A percentile compares a stretch with the other conserved stretches of the same genome.
phyloP scores from a whole-genome alignment of 2,329 filamentous ascomycete genomes.

The Colletotrichum sp. region DNA sequence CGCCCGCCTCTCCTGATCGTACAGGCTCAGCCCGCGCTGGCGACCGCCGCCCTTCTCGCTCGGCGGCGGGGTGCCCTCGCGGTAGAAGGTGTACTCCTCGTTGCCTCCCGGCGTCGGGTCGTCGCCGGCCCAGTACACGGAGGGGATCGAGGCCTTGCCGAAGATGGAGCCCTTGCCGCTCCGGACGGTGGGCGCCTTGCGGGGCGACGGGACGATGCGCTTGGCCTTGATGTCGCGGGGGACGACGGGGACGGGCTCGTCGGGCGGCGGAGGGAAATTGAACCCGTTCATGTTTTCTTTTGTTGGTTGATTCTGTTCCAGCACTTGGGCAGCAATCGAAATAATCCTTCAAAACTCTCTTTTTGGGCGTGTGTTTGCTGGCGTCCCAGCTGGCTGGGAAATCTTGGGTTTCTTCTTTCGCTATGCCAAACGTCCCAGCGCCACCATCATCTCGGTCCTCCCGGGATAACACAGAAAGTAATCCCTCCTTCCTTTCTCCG shows the following conservation, averaged over 20 bases:
- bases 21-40: conserved; percentile 5
- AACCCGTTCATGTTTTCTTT: not conserved
- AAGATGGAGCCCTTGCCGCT: conserved; percentile 18
- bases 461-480: not conserved
- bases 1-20: conserved; percentile 12
- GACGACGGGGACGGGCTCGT: conserved; percentile 10
- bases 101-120: conserved; percentile 4
- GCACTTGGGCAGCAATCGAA: not conserved
- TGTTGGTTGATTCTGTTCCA: not conserved
- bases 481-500: not conserved
- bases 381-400: not conserved
- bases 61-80: conserved; percentile 42
- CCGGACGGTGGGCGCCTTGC: conserved; percentile 17
- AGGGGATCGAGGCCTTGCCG: conserved; percentile 13
- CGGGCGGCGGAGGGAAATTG: conserved; percentile 7
- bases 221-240: conserved; percentile 6
- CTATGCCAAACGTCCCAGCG: not conserved
- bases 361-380: not conserved
- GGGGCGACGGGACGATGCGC: conserved; percentile 7
- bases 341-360: not conserved
- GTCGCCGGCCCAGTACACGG: conserved; percentile 18
- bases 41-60: conserved; percentile 5
- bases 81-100: conserved; percentile 41
- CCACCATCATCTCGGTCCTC: not conserved
- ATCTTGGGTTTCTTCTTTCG: not conserved